These are phyloP conservation scores for Fusarium annulatum DNA, from an alignment of 2,329 filamentous ascomycete species.

Conservation along the genomic window DNA sequence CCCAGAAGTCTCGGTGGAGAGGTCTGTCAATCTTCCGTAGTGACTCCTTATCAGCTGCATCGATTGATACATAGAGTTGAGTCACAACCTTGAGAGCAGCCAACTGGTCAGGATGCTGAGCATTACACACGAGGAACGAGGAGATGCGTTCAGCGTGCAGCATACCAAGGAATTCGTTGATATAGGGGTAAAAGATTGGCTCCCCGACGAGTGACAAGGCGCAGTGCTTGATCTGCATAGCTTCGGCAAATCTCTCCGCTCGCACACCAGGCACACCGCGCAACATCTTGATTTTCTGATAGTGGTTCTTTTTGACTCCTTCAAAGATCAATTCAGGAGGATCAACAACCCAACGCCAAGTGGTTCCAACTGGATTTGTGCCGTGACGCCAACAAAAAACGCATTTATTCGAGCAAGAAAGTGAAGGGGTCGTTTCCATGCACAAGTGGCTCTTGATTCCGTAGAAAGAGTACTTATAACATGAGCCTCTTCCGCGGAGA, in stretches of 20 bases:
- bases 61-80: slow-evolving; percentile 95
- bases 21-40: slow-evolving; percentile 90
- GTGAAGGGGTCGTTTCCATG: slow-evolving; percentile 96
- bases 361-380: slow-evolving; percentile 95
- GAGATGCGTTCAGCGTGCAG: slow-evolving; percentile 89
- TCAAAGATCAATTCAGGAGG: slow-evolving; percentile 89
- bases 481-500: slow-evolving; percentile 90
- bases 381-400: slow-evolving; percentile 99
- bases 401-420: slow-evolving; percentile 98
- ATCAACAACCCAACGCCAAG: slow-evolving; percentile 96
- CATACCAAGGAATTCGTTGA: slow-evolving; percentile 89
- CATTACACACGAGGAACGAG: slow-evolving; percentile 96
- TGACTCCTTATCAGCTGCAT: slow-evolving; percentile 89
- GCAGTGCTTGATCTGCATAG: slow-evolving; percentile 92
- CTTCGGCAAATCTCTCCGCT: slow-evolving; percentile 91
- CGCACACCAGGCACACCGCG: slow-evolving; percentile 92
- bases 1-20: slow-evolving; percentile 96
- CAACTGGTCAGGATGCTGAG: slow-evolving; percentile 93
- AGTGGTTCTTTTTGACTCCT: slow-evolving; percentile 91
- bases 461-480: slow-evolving; percentile 98
- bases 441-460: slow-evolving; percentile 96
- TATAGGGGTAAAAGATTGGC: slow-evolving; percentile 98
- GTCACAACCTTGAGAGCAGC: slow-evolving; percentile 86
- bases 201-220: slow-evolving; percentile 93
- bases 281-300: slow-evolving; percentile 98